Evolutionary conservation across 2,329 filamentous ascomycete species (phyloP).

Genomic region (Diplodia sapinea): DNA sequence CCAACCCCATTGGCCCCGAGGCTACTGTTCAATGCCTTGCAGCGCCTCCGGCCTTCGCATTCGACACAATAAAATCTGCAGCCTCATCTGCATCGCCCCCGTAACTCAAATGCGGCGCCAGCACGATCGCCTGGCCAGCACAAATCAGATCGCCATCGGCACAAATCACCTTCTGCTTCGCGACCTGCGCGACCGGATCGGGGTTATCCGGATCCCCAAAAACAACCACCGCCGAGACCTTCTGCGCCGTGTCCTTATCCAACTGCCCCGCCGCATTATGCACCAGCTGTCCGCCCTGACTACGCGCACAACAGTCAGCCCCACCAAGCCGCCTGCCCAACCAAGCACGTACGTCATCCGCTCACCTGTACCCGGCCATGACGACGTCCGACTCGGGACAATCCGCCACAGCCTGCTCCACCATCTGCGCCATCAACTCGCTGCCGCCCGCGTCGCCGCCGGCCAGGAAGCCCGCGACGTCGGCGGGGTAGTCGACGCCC

Average conservation of each 20-base stretch:
- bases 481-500: conserved; percentile 61
- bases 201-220: conserved; percentile 48
- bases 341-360: too few species aligned
- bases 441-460: conserved; percentile 52
- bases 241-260: neutral
- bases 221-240: conserved; percentile 16
- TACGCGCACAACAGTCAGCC: conserved; percentile 6
- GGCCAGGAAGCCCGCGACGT: conserved; percentile 52
- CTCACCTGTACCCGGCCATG: conserved; percentile 56
- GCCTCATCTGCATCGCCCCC: conserved; percentile 41
- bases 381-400: conserved; percentile 57
- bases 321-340: too few species aligned
- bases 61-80: conserved; percentile 37
- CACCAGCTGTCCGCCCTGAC: conserved; percentile 51
- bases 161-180: conserved; percentile 45
- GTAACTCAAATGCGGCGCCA: conserved; percentile 46
- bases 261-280: conserved; percentile 49
- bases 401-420: conserved; percentile 48
- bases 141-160: conserved; percentile 46
- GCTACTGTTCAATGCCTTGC: too few species aligned
- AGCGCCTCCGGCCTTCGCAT: neutral
- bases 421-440: conserved; percentile 52
- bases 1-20: too few species aligned
- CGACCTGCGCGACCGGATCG: conserved; percentile 41
- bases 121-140: conserved; percentile 39